Conservation (phyloP, 176 grass and related monocot genomes). For the Zizania latifolia region DNA sequence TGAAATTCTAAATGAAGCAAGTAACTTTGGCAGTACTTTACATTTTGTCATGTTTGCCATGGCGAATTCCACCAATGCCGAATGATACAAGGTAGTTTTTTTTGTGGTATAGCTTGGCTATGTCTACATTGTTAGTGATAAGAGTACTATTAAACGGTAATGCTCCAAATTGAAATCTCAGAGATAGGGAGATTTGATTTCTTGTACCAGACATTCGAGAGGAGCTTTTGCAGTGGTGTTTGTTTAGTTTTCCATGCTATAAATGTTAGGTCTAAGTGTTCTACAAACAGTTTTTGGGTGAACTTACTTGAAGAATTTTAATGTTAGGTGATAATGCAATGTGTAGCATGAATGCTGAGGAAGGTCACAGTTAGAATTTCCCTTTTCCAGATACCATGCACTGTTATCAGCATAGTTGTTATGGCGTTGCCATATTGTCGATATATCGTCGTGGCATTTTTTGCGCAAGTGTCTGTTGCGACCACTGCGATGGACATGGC, state of each 20-base stretch:
- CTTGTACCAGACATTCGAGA: neutral
- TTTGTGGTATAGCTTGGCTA: neutral
- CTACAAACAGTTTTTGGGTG: neutral
- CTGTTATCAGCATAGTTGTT: too few species aligned
- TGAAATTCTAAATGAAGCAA: neutral
- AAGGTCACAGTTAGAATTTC: neutral
- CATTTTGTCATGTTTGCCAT: neutral
- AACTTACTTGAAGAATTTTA: neutral
- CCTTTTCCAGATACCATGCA: neutral
- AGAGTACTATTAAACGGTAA: neutral
- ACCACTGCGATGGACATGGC: too few species aligned
- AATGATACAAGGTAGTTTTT: neutral
- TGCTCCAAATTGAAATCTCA: neutral
- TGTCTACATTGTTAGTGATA: neutral
- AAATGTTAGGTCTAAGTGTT: neutral
- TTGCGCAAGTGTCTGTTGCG: too few species aligned
- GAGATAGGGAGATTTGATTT: neutral
- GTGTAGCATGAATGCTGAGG: neutral
- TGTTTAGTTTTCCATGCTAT: neutral
- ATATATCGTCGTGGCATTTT: too few species aligned
- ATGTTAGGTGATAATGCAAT: neutral
- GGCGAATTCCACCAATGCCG: neutral
- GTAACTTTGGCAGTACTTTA: neutral
- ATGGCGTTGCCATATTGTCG: too few species aligned
- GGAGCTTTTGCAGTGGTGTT: neutral